Base-by-base conservation (phyloP, 176 grass and related monocot genomes). In the Themeda triandra region DNA sequence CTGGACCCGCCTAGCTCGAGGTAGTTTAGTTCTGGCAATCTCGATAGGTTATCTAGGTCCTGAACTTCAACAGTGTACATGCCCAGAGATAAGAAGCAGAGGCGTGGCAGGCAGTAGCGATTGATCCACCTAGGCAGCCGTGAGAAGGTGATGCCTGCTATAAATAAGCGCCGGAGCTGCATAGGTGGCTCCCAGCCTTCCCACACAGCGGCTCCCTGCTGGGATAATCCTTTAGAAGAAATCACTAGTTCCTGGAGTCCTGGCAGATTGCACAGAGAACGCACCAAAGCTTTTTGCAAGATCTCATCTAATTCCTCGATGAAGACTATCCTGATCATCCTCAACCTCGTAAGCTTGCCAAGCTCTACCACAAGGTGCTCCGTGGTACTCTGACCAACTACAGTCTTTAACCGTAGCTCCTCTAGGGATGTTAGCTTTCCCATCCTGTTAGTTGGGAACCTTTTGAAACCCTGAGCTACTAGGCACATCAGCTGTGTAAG, bases 291-390 rank as follows among this genome's bases (percentile, higher is more conserved):
- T 11, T 15, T 0, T 2, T 14, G 1, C 2, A 63, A 39, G 13
- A 11, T 39, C 21, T 77, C 32, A 0, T 76, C 21, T 15, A 23
- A 4, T 13, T 63, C 2, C 5, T 68, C 18, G 2, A 0, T 4
- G 1, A 8, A 60, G 1, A 0, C 4, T 8, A 60, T 14, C 0
- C 0, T 10, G 53, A 60, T 6, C 5, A 24, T 0, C n/a, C 53
- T 77, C 53, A 77, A 3, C 33, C 53, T 77, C 5, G 53, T 39
- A 0, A 60, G 6, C 19, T 77, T 77, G 19, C 74, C 31, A 60
- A 77, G 32, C 21, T 10, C 21, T 17, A 35, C 74, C 5, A 15
- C 31, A 9, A 36, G 7, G 30, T 24, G 2, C 12, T 24, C 19
- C 0, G 31, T 21, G 18, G 7, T 1, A 21, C 18, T 36, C 3